Conservation (phyloP, 2,329 filamentous ascomycete genomes). For the Chaetothyriales sp. region DNA sequence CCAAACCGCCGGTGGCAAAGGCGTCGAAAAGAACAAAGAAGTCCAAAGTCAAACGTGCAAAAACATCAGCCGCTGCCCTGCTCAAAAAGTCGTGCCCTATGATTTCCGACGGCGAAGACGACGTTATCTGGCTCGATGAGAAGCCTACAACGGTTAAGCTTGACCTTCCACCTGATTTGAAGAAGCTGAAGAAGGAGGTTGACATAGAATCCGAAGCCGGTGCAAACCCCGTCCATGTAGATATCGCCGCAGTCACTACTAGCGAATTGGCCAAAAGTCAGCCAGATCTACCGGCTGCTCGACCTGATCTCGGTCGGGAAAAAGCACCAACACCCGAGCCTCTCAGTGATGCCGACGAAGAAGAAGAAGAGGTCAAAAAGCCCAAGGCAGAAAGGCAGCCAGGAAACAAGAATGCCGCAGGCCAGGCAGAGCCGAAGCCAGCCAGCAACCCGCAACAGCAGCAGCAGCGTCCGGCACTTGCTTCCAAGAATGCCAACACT, state of each 20-base stretch:
- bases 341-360: neutral
- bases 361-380: no score
- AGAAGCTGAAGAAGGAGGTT: conserved; percentile 11
- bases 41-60: conserved; percentile 16
- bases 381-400: neutral
- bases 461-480: neutral
- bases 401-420: neutral
- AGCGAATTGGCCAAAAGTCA: no score
- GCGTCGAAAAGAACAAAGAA: conserved; percentile 11
- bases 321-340: neutral
- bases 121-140: conserved; percentile 15
- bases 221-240: neutral
- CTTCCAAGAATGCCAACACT: neutral
- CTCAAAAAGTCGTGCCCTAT: conserved; percentile 9
- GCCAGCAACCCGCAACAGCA: neutral
- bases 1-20: conserved; percentile 1
- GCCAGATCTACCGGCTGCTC: no score
- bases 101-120: conserved; percentile 16
- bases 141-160: conserved; percentile 15
- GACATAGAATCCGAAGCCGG: neutral
- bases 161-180: conserved; percentile 13
- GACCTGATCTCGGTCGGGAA: neutral
- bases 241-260: neutral
- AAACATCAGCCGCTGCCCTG: conserved; percentile 14
- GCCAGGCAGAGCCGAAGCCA: neutral